A percentile compares a stretch with the other conserved stretches of the same genome.
Conservation (phyloP, 2,329 filamentous ascomycete species). For the Trichoderma asperellum region DNA sequence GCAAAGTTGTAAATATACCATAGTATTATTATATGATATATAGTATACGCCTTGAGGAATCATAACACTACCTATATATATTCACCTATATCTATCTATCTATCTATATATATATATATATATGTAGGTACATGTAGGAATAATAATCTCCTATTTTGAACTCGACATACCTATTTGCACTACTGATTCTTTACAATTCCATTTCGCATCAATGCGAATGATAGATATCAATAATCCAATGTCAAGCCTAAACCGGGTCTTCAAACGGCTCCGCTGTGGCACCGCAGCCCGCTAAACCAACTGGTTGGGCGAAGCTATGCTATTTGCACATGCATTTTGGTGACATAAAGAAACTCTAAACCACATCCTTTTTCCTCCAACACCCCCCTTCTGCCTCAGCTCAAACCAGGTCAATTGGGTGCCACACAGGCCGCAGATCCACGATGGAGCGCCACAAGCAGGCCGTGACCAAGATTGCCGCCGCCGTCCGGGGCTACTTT, state of each 20-base stretch:
- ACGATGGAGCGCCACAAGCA: constrained; percentile 57
- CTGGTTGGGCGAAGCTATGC: background rate
- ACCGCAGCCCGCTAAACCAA: background rate
- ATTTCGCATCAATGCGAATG: background rate
- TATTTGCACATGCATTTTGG: background rate
- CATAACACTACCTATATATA: background rate
- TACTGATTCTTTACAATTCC: background rate
- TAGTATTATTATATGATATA: background rate
- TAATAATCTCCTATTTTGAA: background rate
- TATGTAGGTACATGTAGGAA: too few species aligned
- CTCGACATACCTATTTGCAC: background rate
- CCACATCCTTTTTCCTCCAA: background rate
- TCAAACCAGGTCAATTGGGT: background rate
- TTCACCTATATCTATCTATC: background rate
- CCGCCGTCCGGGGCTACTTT: constrained; percentile 54
- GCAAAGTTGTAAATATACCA: background rate
- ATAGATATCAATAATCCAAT: background rate
- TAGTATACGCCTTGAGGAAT: background rate
- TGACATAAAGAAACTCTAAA: background rate
- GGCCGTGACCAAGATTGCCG: constrained; percentile 53
- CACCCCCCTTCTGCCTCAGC: background rate
- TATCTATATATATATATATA: too few species aligned
- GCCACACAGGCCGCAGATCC: background rate
- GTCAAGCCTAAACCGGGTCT: background rate
- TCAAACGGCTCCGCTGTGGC: background rate